Evolutionary conservation across 257 asterid genomes (phyloP).

Genomic region (Cruciata laevipes): DNA sequence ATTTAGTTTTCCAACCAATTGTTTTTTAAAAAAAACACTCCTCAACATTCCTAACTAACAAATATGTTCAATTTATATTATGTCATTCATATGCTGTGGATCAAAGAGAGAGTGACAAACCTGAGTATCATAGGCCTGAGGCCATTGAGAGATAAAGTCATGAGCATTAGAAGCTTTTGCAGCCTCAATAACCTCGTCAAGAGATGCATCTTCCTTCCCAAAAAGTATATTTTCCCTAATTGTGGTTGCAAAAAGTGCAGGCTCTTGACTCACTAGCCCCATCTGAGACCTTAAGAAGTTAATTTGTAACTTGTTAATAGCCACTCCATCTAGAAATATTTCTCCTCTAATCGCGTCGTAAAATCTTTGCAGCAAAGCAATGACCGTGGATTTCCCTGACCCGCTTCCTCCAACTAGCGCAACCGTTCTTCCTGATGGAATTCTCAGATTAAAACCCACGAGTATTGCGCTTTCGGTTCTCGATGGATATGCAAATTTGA

Average conservation of each 20-base stretch:
- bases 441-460: constrained; percentile 45
- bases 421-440: constrained; percentile 67
- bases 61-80: too few species aligned
- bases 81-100: too few species aligned
- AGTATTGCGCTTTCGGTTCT: constrained; percentile 65
- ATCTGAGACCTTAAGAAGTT: constrained; percentile 89
- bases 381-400: constrained; percentile 77
- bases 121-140: constrained; percentile 88
- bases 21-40: too few species aligned
- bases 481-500: constrained; percentile 65
- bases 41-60: too few species aligned
- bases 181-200: constrained; percentile 70
- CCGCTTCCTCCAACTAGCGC: constrained; percentile 95
- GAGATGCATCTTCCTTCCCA: constrained; percentile 76
- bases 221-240: constrained; percentile 79
- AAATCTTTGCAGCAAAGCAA: constrained; percentile 74
- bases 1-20: too few species aligned
- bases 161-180: constrained; percentile 93
- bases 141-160: constrained; percentile 64
- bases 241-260: constrained; percentile 79
- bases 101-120: constrained; percentile 19
- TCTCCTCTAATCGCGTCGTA: constrained; percentile 74
- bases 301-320: constrained; percentile 61
- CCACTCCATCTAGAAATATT: constrained; percentile 62
- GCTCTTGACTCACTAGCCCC: constrained; percentile 97